Conservation (phyloP, 176 grass and related monocot species). For the Poa pratensis region DNA sequence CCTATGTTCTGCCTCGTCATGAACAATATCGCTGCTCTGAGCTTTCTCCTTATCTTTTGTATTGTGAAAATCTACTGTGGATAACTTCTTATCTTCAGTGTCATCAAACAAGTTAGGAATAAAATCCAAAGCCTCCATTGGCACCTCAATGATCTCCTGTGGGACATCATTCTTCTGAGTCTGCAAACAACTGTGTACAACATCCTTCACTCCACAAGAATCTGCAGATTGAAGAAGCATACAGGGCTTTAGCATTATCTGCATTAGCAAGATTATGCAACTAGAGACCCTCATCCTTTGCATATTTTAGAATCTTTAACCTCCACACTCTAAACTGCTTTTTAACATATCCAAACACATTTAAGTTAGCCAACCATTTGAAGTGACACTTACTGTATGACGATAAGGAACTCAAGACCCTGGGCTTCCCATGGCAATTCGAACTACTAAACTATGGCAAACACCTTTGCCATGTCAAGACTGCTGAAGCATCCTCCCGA, state of each 20-base stretch:
- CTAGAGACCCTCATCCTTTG: constrained; percentile 44
- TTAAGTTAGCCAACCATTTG: constrained; percentile 24
- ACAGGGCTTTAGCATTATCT: constrained; percentile 37
- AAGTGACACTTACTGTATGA: constrained; percentile 1
- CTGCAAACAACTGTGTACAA: constrained; percentile 34
- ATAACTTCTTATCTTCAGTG: constrained; percentile 9
- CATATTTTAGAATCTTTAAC: constrained; percentile 31
- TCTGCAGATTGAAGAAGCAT: constrained; percentile 62
- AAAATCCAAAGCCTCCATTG: constrained; percentile 30
- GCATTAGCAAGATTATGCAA: constrained; percentile 50
- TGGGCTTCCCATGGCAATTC: constrained; percentile 18
- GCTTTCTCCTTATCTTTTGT: constrained; percentile 31
- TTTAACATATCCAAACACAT: not conserved
- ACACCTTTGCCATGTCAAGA: constrained; percentile 39
- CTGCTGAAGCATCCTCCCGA: constrained; percentile 26
- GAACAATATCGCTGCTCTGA: not conserved
- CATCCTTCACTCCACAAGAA: constrained; percentile 48
- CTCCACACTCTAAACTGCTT: constrained; percentile 24
- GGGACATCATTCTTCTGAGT: constrained; percentile 26
- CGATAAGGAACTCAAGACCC: constrained; percentile 1
- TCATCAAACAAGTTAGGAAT: constrained; percentile 44
- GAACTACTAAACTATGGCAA: constrained; percentile 21
- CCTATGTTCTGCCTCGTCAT: constrained; percentile 13
- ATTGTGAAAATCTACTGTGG: not conserved
- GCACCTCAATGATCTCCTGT: not conserved